These are phyloP conservation scores for Quercus suber DNA, from an alignment of 306 rosid species.

Conservation along the genomic window DNA sequence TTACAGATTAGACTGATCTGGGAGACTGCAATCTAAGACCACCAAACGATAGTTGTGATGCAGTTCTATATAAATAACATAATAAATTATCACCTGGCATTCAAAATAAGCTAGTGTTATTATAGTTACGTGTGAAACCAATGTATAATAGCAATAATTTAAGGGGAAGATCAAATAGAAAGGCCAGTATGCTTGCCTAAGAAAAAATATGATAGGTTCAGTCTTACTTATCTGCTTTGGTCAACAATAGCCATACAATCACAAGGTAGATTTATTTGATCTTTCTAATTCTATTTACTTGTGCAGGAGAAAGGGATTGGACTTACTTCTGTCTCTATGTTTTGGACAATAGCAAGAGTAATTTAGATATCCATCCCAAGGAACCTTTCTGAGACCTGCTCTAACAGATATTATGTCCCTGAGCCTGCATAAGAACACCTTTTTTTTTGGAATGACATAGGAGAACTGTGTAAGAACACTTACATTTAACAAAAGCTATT, in stretches of 20 bases:
- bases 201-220: too few relatives aligned
- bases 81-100: too few relatives aligned
- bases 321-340: slow-evolving; percentile 72
- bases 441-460: too few relatives aligned
- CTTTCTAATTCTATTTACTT: neutral
- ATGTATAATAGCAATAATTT: too few relatives aligned
- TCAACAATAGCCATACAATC: neutral
- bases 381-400: slow-evolving; percentile 92
- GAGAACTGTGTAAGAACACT: neutral
- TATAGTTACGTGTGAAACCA: too few relatives aligned
- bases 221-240: too few relatives aligned
- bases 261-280: too few relatives aligned
- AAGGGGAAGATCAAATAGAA: neutral
- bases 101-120: too few relatives aligned
- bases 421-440: slow-evolving; percentile 44
- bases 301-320: neutral
- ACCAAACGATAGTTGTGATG: neutral
- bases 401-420: slow-evolving; percentile 79
- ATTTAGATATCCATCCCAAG: slow-evolving; percentile 97
- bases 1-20: too few relatives aligned
- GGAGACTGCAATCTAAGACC: neutral
- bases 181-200: too few relatives aligned
- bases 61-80: too few relatives aligned
- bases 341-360: slow-evolving; percentile 88
- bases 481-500: neutral